Evolutionary conservation across 2,329 filamentous ascomycete genomes (phyloP).

Genomic region (Cyclaneusma minus): DNA sequence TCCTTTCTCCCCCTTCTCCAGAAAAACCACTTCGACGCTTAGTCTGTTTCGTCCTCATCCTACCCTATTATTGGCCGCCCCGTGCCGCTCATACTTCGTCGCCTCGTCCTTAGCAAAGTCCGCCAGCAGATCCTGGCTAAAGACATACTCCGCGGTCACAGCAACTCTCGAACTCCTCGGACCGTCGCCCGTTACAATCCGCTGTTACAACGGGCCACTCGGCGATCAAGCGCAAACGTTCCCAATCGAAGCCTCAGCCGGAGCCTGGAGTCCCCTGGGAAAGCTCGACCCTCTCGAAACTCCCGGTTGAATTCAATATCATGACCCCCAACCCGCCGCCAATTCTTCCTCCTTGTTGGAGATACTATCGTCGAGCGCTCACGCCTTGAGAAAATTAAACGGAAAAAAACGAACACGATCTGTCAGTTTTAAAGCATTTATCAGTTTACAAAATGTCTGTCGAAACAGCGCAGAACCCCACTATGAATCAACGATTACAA

Average conservation of each 20-base stretch:
- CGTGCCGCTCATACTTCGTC: too few species aligned
- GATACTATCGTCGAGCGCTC: constrained; percentile 17
- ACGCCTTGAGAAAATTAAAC: constrained; percentile 12
- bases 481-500: constrained; percentile 7
- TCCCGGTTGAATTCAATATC: constrained; percentile 13
- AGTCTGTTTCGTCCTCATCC: too few species aligned
- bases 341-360: constrained; percentile 18
- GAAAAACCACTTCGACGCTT: too few species aligned
- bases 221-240: constrained; percentile 8
- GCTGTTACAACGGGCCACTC: constrained; percentile 8
- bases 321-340: constrained; percentile 19
- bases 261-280: too few species aligned
- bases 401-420: background rate
- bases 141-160: too few species aligned
- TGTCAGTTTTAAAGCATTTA: constrained; percentile 4
- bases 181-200: background rate
- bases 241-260: too few species aligned
- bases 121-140: too few species aligned
- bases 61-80: too few species aligned
- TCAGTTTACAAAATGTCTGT: too few species aligned
- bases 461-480: constrained; percentile 5
- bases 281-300: too few species aligned
- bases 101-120: too few species aligned
- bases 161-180: background rate
- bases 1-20: too few species aligned